Evolutionary conservation across 1,284 basidiomycete species (phyloP), one percentile per base, ranked within the genome.

Genomic region (Apiotrichum montevideense): DNA sequence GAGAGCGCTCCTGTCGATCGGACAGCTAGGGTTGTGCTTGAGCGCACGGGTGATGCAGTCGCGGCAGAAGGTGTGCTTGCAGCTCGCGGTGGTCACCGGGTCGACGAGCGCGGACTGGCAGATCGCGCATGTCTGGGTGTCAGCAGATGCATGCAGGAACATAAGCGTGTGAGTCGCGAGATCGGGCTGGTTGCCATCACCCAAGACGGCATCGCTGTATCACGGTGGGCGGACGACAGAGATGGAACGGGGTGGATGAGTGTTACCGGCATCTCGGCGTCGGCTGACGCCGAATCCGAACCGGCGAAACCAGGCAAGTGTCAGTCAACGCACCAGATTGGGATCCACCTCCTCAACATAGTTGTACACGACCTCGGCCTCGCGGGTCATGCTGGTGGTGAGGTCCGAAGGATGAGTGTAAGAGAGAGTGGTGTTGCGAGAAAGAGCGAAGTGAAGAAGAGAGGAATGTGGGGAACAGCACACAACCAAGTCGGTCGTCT

Each of bases 31-130:
- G 29, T 69, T 66, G 48, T 65, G 62, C 4, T 75, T 69, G 9
- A 92, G 79, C 0, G 89, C 87, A 46, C 80, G 79, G 13, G 78
- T 66, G 61, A 92, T 88, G 68, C 90, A 92, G 40, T 84, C 84
- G 29, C 78, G 78, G 71, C 90, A 93, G 72, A 92, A 92, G 0
- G 88, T 92, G 70, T 93, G 90, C 57, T 82, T 80, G 68, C 90
- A 92, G 10, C 84, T 84, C 32, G 77, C 62, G 1, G 72, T 82
- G 2, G 87, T 85, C 4, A 81, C 82, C 9, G 90, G 90, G 35
- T 89, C 82, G 15, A 84, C 76, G 66, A 91, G 88, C 3, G 89
- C 88, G 47, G 82, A 87, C 84, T 83, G 84, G 76, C 89, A 92
- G 64, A 92, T 90, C 63, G 88, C 90, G 68, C 89, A 92, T 52